A percentile compares a stretch with the other conserved stretches of the same genome.
These are phyloP conservation scores for Cladorrhinum sp. DNA, from an alignment of 2,329 filamentous ascomycete genomes.

Conservation along the genomic window DNA sequence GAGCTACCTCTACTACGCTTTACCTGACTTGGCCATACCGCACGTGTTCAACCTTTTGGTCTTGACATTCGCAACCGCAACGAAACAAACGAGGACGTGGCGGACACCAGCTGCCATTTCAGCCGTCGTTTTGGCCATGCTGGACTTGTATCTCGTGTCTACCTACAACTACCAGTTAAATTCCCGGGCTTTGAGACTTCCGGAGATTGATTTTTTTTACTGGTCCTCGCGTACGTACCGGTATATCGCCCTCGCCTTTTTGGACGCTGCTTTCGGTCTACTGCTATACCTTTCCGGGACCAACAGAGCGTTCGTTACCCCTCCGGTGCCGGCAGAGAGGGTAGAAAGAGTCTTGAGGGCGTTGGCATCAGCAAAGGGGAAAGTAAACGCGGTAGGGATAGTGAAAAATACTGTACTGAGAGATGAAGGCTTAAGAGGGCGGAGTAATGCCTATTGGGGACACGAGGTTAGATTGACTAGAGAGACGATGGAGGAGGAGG, in stretches of 20 bases:
- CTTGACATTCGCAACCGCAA: conserved; percentile 69
- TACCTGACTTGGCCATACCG: conserved; percentile 70
- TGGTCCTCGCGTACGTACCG: conserved; percentile 67
- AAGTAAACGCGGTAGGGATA: conserved; percentile 69
- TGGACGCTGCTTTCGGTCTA: conserved; percentile 63
- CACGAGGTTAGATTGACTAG: conserved; percentile 71
- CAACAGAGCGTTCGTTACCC: conserved; percentile 69
- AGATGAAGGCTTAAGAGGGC: conserved; percentile 66
- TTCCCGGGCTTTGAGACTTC: conserved; percentile 56
- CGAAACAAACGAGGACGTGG: conserved; percentile 51
- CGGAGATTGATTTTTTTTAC: conserved; percentile 67
- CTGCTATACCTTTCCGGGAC: conserved; percentile 75
- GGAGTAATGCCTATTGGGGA: conserved; percentile 72
- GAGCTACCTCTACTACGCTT: conserved; percentile 76
- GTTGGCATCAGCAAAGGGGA: conserved; percentile 60
- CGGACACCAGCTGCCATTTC: conserved; percentile 65
- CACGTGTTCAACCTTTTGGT: conserved; percentile 75
- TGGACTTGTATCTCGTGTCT: conserved; percentile 65
- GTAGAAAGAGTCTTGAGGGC: conserved; percentile 57
- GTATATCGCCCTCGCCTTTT: conserved; percentile 57
- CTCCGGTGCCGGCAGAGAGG: conserved; percentile 61
- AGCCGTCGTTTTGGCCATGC: conserved; percentile 53
- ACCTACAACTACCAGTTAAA: conserved; percentile 67
- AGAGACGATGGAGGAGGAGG: conserved; percentile 74
- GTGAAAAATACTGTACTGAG: conserved; percentile 76